phyloP scores from a whole-genome alignment of 1,284 basidiomycete species.

The Meira miltonrushii region DNA sequence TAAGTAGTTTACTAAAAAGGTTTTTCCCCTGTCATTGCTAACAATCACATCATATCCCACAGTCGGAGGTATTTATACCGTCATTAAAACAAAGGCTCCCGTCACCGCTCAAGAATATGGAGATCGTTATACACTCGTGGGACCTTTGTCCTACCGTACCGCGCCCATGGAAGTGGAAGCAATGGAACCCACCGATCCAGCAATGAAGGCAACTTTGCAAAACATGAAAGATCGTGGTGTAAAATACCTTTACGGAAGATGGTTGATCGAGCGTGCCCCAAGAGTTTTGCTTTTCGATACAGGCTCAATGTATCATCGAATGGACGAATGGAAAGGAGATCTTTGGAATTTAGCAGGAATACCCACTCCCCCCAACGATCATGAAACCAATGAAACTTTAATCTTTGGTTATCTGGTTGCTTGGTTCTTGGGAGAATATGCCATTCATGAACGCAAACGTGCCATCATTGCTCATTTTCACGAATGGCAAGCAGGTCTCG shows the following conservation, averaged over 20 bases:
- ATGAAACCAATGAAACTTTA: constrained; percentile 98
- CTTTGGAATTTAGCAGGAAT: constrained; percentile 97
- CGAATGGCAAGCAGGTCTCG: constrained; percentile 97
- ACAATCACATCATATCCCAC: background rate
- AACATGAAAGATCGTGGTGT: constrained; percentile 64
- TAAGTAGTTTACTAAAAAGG: constrained; percentile 3
- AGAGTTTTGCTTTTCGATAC: constrained; percentile 93
- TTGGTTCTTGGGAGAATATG: constrained; percentile 99
- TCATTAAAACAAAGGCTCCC: constrained; percentile 98
- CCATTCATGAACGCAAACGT: constrained; percentile 68
- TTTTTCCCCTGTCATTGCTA: background rate
- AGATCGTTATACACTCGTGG: constrained; percentile 79
- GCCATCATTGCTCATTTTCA: constrained; percentile 97
- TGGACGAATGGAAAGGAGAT: constrained; percentile 98
- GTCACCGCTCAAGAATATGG: constrained; percentile 73
- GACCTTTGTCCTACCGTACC: constrained; percentile 90
- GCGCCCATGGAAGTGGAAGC: constrained; percentile 97
- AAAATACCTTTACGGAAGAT: constrained; percentile 89
- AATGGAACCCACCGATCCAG: constrained; percentile 64
- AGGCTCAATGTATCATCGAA: constrained; percentile 72
- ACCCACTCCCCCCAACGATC: constrained; percentile 87
- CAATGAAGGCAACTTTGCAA: constrained; percentile 39
- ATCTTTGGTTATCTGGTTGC: constrained; percentile 97
- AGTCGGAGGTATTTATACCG: constrained; percentile 97
- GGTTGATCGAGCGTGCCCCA: constrained; percentile 94